These are phyloP conservation scores for Acephala macrosclerotiorum DNA, from an alignment of 2,329 filamentous ascomycete species.

Conservation along the genomic window DNA sequence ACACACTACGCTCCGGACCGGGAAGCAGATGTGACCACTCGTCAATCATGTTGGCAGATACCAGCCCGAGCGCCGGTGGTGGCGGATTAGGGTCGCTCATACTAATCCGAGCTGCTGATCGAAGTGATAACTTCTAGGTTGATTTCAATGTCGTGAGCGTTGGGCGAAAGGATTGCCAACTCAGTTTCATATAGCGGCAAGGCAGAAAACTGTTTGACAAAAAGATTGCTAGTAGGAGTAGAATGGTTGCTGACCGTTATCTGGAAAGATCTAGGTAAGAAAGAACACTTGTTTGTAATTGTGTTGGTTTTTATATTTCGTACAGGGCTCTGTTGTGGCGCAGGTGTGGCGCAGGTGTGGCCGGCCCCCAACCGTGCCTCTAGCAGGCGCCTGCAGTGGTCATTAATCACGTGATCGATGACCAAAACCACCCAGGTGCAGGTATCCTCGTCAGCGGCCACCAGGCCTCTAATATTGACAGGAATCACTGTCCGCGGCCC, in stretches of 20 bases:
- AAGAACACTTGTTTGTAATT: slow-evolving; percentile 10
- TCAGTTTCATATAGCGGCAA: slow-evolving; percentile 16
- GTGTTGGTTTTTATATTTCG: slow-evolving; percentile 10
- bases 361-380: slow-evolving; percentile 8
- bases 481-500: slow-evolving; percentile 1
- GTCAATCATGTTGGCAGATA: slow-evolving; percentile 20
- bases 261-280: slow-evolving; percentile 12
- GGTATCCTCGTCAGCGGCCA: slow-evolving; percentile 1
- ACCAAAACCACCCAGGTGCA: not conserved
- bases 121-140: slow-evolving; percentile 21
- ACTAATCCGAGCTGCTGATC: slow-evolving; percentile 16
- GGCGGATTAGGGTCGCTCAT: slow-evolving; percentile 23
- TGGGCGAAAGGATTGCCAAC: slow-evolving; percentile 16
- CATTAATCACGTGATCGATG: not conserved
- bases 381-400: not conserved
- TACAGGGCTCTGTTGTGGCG: slow-evolving; percentile 8
- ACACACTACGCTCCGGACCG: slow-evolving; percentile 19
- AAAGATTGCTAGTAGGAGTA: slow-evolving; percentile 13
- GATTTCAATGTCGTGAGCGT: slow-evolving; percentile 20
- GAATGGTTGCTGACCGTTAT: slow-evolving; percentile 11
- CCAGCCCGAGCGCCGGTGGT: slow-evolving; percentile 17
- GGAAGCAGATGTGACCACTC: slow-evolving; percentile 23
- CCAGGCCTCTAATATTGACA: not conserved
- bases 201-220: not conserved
- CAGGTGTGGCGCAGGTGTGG: slow-evolving; percentile 9